phyloP scores from a whole-genome alignment of 78 protist species.

The Dictyostelium firmibasis region DNA sequence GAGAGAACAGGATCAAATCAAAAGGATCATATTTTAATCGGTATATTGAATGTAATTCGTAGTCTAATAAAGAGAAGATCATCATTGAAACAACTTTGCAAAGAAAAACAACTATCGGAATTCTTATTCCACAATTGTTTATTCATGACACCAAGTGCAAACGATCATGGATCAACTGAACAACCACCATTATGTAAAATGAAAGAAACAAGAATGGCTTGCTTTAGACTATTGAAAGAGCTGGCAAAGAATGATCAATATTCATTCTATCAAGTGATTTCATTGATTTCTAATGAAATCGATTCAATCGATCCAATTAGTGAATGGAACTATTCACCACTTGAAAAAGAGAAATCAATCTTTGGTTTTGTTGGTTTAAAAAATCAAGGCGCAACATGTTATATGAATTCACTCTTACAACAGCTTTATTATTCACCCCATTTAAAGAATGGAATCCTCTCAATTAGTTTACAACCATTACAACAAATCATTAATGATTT shows the following conservation, averaged over 20 bases:
- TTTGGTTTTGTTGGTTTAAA: conserved; percentile 88
- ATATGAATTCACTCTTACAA: conserved; percentile 90
- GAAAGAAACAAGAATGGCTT: conserved; percentile 29
- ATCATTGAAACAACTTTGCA: conserved; percentile 34
- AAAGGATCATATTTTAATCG: conserved; percentile 61
- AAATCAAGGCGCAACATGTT: conserved; percentile 95
- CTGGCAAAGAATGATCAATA: conserved; percentile 39
- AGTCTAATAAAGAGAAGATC: conserved; percentile 56
- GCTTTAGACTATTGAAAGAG: conserved; percentile 52
- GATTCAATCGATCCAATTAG: conserved; percentile 13
- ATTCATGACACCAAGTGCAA: conserved; percentile 66
- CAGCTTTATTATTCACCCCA: conserved; percentile 78
- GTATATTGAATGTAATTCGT: conserved; percentile 53
- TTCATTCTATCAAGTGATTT: not conserved
- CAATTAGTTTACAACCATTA: not conserved
- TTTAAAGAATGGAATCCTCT: conserved; percentile 31
- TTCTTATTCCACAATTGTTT: conserved; percentile 43
- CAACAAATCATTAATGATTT: not conserved
- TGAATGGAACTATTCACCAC: conserved; percentile 79
- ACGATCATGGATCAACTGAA: conserved; percentile 21
- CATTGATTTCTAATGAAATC: conserved; percentile 46
- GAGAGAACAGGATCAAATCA: not conserved
- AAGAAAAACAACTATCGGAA: conserved; percentile 11
- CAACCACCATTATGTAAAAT: conserved; percentile 68
- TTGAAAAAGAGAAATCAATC: conserved; percentile 67